Evolutionary conservation across 371 early-diverging fungal species (phyloP).

Genomic region (Mortierella sp.): DNA sequence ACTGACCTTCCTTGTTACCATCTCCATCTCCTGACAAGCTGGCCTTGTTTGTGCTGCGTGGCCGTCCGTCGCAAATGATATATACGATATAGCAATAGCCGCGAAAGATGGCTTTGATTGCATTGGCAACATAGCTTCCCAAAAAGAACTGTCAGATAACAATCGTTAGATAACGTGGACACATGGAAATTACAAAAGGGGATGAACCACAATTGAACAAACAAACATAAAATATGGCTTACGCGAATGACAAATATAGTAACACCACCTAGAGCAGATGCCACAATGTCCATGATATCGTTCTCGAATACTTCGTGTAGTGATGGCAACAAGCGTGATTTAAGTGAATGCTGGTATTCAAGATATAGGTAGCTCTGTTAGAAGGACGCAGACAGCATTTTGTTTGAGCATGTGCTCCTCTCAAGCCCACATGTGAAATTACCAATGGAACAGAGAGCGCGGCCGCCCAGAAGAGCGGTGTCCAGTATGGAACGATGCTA

Average conservation of each 20-base stretch:
- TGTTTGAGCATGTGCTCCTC: not conserved
- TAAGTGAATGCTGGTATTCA: conserved; percentile 34
- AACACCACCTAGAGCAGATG: conserved; percentile 22
- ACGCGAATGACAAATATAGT: conserved; percentile 9
- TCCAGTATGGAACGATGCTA: conserved; percentile 52
- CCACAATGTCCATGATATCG: conserved; percentile 41
- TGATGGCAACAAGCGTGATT: conserved; percentile 16
- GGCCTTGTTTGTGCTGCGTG: conserved; percentile 3
- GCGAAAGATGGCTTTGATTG: conserved; percentile 20
- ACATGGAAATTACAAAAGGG: too few relatives aligned
- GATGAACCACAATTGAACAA: conserved; percentile 10
- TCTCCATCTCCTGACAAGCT: not conserved
- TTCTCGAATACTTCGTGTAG: conserved; percentile 32
- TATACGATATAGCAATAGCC: conserved; percentile 42
- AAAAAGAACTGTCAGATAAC: conserved; percentile 35
- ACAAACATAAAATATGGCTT: not conserved
- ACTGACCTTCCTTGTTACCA: not conserved
- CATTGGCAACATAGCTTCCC: conserved; percentile 35
- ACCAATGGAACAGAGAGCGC: conserved; percentile 52
- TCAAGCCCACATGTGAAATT: not conserved
- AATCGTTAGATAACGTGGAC: too few relatives aligned
- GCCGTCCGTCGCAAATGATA: conserved; percentile 27
- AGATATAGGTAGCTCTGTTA: not conserved
- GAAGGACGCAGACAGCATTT: not conserved
- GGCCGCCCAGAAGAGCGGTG: conserved; percentile 54